These are phyloP conservation scores for Populus trichocarpa DNA, from an alignment of 441 rosid genomes.

Conservation along the genomic window DNA sequence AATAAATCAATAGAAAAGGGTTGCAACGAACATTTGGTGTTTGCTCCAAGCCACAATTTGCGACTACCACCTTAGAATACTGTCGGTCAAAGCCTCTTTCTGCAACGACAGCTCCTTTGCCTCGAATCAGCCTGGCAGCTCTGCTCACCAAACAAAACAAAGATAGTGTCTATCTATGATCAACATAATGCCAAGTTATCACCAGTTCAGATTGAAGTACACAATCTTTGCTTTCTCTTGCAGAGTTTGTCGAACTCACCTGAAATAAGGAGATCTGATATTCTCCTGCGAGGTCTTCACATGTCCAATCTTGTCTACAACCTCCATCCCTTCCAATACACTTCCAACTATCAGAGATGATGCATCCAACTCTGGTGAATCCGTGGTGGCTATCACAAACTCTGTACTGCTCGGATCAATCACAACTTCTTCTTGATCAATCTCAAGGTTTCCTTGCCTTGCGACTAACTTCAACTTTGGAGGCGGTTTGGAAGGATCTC, in stretches of 20 bases:
- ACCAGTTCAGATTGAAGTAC: background rate
- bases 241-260: constrained; percentile 31
- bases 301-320: constrained; percentile 54
- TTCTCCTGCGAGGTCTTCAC: constrained; percentile 73
- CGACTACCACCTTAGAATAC: constrained; percentile 64
- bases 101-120: constrained; percentile 84
- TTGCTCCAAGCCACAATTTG: constrained; percentile 66
- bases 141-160: constrained; percentile 30
- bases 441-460: constrained; percentile 71
- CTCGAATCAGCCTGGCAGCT: constrained; percentile 83
- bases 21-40: constrained; percentile 7
- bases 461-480: constrained; percentile 77
- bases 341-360: constrained; percentile 69
- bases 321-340: constrained; percentile 74
- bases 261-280: constrained; percentile 80
- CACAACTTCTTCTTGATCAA: constrained; percentile 60
- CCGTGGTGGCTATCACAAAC: constrained; percentile 61
- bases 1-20: background rate
- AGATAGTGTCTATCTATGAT: background rate
- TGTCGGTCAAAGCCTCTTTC: constrained; percentile 92
- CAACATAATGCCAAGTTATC: background rate
- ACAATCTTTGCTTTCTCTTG: background rate
- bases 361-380: constrained; percentile 74
- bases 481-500: constrained; percentile 72
- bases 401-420: constrained; percentile 60